phyloP scores from a whole-genome alignment of 495 filamentous ascomycete genomes.

The Penicillium flavigenum region DNA sequence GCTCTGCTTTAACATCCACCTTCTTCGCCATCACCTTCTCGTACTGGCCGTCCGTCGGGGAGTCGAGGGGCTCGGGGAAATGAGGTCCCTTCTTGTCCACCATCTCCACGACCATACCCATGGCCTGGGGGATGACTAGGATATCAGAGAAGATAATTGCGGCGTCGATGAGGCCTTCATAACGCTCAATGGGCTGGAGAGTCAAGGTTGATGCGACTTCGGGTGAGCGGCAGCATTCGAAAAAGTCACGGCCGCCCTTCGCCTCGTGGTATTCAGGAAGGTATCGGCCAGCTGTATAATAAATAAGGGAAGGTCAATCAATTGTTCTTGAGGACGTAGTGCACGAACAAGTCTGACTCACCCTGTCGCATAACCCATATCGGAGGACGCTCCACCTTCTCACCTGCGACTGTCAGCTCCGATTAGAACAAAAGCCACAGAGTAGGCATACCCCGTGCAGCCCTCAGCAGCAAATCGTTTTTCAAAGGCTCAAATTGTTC shows the following conservation, averaged over 20 bases:
- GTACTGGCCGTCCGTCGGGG: constrained; percentile 79
- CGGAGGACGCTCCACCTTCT: constrained; percentile 86
- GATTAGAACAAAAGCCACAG: neutral
- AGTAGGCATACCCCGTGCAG: constrained; percentile 69
- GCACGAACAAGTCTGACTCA: constrained; percentile 34
- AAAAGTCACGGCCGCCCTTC: constrained; percentile 88
- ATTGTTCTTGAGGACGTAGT: neutral
- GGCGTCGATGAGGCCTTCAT: constrained; percentile 84
- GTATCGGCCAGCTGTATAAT: constrained; percentile 78
- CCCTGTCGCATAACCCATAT: constrained; percentile 99
- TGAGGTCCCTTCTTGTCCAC: constrained; percentile 91
- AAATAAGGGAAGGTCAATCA: constrained; percentile 14
- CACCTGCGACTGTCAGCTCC: constrained; percentile 55
- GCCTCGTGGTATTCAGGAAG: constrained; percentile 96
- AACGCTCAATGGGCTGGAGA: constrained; percentile 90
- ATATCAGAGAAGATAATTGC: constrained; percentile 99
- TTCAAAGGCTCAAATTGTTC: constrained; percentile 73
- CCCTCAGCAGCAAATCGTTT: constrained; percentile 87
- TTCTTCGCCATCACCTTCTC: constrained; percentile 68
- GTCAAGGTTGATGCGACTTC: constrained; percentile 91
- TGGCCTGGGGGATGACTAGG: constrained; percentile 92
- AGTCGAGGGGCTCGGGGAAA: constrained; percentile 80
- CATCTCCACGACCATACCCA: constrained; percentile 98
- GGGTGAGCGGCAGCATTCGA: constrained; percentile 90
- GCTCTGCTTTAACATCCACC: constrained; percentile 78